Conservation (phyloP, 202 grass and related monocot species). For the Cymbopogon flexuosus region DNA sequence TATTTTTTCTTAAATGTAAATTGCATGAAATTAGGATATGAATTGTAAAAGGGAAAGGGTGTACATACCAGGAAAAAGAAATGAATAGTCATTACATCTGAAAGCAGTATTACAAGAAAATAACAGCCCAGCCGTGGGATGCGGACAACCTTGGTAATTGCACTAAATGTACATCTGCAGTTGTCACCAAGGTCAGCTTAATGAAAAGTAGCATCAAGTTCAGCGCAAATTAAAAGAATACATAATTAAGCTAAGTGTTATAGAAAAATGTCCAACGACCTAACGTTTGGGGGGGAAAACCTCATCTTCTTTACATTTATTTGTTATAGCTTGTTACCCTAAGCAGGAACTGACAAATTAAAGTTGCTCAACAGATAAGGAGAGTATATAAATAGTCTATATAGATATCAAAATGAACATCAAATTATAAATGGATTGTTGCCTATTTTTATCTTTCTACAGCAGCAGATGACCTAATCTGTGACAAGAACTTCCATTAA, state of each 20-base stretch:
- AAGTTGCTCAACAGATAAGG: constrained; percentile 7
- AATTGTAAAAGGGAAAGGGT: constrained; percentile 5
- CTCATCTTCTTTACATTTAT: background rate
- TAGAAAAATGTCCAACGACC: background rate
- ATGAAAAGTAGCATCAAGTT: constrained; percentile 10
- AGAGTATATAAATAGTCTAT: background rate
- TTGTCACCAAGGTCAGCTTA: constrained; percentile 18
- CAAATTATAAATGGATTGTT: background rate
- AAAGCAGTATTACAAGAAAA: constrained; percentile 93
- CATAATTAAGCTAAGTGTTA: background rate
- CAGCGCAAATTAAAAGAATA: background rate
- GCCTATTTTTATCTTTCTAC: background rate
- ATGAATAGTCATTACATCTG: constrained; percentile 97
- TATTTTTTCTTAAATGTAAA: background rate
- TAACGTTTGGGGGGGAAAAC: background rate
- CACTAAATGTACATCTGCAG: constrained; percentile 92
- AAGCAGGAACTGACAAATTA: background rate
- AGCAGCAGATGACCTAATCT: background rate
- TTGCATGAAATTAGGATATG: background rate
- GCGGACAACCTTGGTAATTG: constrained; percentile 69
- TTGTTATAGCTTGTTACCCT: background rate
- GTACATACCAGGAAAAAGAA: constrained; percentile 98
- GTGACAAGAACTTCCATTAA: constrained; percentile 22
- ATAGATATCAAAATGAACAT: background rate
- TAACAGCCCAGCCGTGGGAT: constrained; percentile 77